Conservation (phyloP, 768 basidiomycete genomes). For the Boletus rubroflammeus region DNA sequence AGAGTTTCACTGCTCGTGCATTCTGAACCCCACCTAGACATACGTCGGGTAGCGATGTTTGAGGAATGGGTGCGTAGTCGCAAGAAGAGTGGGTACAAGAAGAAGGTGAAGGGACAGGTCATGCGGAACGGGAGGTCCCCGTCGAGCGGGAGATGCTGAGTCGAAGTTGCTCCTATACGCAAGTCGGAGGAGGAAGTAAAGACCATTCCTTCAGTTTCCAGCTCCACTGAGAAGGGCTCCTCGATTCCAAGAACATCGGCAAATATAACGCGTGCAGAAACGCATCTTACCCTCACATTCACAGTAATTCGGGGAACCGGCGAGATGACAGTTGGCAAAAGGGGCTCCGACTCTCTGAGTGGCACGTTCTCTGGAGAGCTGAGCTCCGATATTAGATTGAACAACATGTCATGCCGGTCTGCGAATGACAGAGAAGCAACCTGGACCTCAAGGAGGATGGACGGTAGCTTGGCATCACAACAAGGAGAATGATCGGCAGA, state of each 20-base stretch:
- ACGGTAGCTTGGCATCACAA: constrained; percentile 58
- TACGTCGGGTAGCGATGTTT: constrained; percentile 22
- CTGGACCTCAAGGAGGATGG: constrained; percentile 45
- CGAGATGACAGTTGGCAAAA: constrained; percentile 31
- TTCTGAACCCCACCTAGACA: constrained; percentile 34
- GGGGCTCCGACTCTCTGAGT: constrained; percentile 1
- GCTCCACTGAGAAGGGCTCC: constrained; percentile 50
- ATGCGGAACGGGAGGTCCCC: constrained; percentile 45
- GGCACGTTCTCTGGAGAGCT: constrained; percentile 13
- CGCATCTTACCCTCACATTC: constrained; percentile 46
- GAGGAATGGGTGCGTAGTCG: constrained; percentile 42
- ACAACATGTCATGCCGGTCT: constrained; percentile 52
- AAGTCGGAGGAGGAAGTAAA: constrained; percentile 44
- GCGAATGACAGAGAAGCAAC: constrained; percentile 47
- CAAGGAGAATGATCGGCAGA: constrained; percentile 8
- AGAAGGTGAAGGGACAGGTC: constrained; percentile 38
- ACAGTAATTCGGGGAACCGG: constrained; percentile 50
- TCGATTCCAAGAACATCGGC: constrained; percentile 35
- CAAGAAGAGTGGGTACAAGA: constrained; percentile 51
- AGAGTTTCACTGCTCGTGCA: constrained; percentile 46
- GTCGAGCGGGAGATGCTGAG: constrained; percentile 19
- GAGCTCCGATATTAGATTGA: constrained; percentile 33
- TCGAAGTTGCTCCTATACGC: constrained; percentile 21
- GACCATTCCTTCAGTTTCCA: constrained; percentile 52
- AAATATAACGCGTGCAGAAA: constrained; percentile 51